A percentile compares a stretch with the other conserved stretches of the same genome.
phyloP scores from a whole-genome alignment of 2,329 filamentous ascomycete genomes.

The Dothistroma pini region DNA sequence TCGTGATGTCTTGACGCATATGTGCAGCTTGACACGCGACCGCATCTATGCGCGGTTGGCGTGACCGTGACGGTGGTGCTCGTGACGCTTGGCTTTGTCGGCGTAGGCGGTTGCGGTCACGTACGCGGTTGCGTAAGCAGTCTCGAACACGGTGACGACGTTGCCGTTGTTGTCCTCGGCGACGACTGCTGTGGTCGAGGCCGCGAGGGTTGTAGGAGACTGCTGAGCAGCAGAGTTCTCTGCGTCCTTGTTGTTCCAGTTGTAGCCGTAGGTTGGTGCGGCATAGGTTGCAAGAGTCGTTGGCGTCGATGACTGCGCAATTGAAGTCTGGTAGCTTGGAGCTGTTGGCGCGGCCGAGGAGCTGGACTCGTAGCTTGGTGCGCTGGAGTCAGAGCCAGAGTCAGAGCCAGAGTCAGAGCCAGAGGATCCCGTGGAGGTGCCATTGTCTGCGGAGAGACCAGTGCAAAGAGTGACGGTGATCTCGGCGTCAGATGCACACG shows the following conservation, averaged over 20 bases:
- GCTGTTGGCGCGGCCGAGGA: conserved; percentile 6
- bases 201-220: conserved; percentile 22
- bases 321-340: conserved; percentile 6
- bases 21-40: background rate
- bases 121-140: conserved; percentile 26
- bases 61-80: conserved; percentile 30
- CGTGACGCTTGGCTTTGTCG: conserved; percentile 23
- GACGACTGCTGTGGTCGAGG: conserved; percentile 16
- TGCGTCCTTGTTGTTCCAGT: conserved; percentile 14
- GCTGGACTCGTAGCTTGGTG: conserved; percentile 2
- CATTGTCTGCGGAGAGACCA: conserved; percentile 21
- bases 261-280: conserved; percentile 7
- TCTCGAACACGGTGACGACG: conserved; percentile 22
- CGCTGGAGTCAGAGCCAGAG: conserved; percentile 7
- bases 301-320: conserved; percentile 6
- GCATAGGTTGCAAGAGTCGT: conserved; percentile 4
- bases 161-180: conserved; percentile 11
- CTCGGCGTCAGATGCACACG: conserved; percentile 30
- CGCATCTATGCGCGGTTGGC: conserved; percentile 11
- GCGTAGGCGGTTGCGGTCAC: conserved; percentile 27
- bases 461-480: conserved; percentile 39
- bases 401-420: conserved; percentile 11
- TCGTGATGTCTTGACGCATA: conserved; percentile 4
- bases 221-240: conserved; percentile 9
- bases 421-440: conserved; percentile 6